Base-by-base conservation (phyloP, 306 rosid genomes). In the Dalbergia oliveri region DNA sequence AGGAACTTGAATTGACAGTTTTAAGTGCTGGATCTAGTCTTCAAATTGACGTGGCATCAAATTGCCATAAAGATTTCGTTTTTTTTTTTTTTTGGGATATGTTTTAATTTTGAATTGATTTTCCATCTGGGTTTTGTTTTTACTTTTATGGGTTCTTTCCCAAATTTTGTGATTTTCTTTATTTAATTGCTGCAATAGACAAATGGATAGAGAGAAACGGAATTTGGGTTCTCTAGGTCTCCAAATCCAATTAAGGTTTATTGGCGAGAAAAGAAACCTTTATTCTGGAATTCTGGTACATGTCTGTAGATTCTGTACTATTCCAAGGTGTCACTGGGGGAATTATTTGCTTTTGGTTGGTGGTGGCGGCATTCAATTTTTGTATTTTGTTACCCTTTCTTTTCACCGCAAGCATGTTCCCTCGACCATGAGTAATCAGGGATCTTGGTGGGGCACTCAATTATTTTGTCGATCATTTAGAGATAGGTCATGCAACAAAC, bases 21-120 rank as follows among this genome's bases (percentile, higher is more conserved):
- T 62, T 50, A 57, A 73, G 56, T 54, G 47, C 62, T 72, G 87
- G 90, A 91, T 91, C 89, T 86, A 80, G 77, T 81, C 15, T 47
- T 39, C 5, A n/a, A 67, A 68, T 8, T 78, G 72, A 26, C 67
- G 41, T 73, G n/a, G n/a, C 44, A 31, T 63, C 79, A 9, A 67
- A 18, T 37, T 78, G n/a, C 5, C 62, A 0, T 50, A 1, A 5
- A 43, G 19, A 39, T 74, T 62, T 51, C 26, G 4, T 2, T 54
- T 79, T 37, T 16, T 45, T 2, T 16, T 51, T n/a, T 21, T 21
- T 21, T 21, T 11, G 4, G 72, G 61, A 49, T 56, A 19, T 69
- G 5, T 75, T 73, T 41, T 6, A 1, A 23, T 21, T 57, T 50
- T 73, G 1, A 60, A 15, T 50, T 47, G 56, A 3, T 31, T 66